Conservation (phyloP, 306 rosid species). For the Vigna unguiculata region DNA sequence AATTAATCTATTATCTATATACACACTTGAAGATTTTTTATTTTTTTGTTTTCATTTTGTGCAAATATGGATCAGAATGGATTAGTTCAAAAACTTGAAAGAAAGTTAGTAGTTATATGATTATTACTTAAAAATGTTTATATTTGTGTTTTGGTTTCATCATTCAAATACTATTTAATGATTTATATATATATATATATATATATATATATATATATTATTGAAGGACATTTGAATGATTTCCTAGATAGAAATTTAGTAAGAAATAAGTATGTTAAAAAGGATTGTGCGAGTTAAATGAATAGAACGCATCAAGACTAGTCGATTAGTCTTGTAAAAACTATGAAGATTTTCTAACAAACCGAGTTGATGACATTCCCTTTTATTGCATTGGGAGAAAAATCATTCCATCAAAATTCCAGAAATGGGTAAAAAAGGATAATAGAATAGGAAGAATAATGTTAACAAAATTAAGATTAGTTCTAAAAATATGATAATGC, state of each 20-base stretch:
- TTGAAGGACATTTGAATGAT: too few species aligned
- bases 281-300: not conserved
- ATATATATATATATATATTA: too few species aligned
- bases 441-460: not conserved
- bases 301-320: not conserved
- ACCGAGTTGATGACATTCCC: too few species aligned
- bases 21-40: not conserved
- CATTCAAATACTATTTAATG: not conserved
- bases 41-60: not conserved
- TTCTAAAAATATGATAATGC: not conserved
- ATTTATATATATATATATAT: not conserved
- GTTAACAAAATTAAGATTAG: not conserved
- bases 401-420: too few species aligned
- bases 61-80: not conserved
- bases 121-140: not conserved
- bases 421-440: too few species aligned
- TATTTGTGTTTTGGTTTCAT: not conserved
- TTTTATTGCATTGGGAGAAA: too few species aligned
- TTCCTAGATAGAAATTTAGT: too few species aligned
- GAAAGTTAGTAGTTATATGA: not conserved
- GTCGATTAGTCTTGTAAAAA: not conserved
- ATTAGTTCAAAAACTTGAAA: too few species aligned
- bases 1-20: too few species aligned
- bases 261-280: not conserved
- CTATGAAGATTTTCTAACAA: too few species aligned